Evolutionary conservation across 371 early-diverging fungal species (phyloP), one percentile per base, ranked within the genome.

Genomic region (Sporodiniella umbellata): DNA sequence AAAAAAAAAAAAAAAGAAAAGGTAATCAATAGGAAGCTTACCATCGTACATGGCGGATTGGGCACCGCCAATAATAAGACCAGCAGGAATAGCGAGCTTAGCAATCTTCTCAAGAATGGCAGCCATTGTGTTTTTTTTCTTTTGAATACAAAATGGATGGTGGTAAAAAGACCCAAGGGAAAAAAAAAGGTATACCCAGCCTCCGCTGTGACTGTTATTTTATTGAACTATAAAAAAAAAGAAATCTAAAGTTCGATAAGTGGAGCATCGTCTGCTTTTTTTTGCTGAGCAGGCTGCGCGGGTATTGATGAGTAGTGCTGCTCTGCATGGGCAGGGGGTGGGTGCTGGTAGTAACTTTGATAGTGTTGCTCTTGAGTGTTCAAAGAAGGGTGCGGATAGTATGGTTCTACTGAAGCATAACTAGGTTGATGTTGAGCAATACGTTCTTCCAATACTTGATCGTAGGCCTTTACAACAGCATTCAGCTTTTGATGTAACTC

Each of bases 11-110:
- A n/a, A n/a, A n/a, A n/a, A n/a, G n/a, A n/a, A n/a, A n/a, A n/a
- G n/a, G n/a, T n/a, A n/a, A n/a, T n/a, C n/a, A n/a, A n/a, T 10
- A 30, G 15, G n/a, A 14, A 1, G 6, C 82, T 62, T 86, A 92
- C 94, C 97, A 75, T 96, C 93, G 69, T 94, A 96, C 80, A 96
- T 89, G 72, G 87, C 80, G 51, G 83, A 81, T 70, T 93, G 91
- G 22, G 83, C 51, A 48, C 88, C 86, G 43, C 80, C 75, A 7
- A 83, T 75, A 39, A 71, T 77, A 30, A 81, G 75, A 52, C 89
- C 90, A 45, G 89, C 45, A 31, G 80, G 85, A 53, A 87, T 76
- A 48, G 82, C 84, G 33, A 68, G 62, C 64, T 86, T 89, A 43
- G 86, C 74, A 35, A 87, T 64, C 52, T 72, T 79, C 52, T 75